Conservation (phyloP, 371 early-diverging fungal genomes). For the Mucor saturninus region DNA sequence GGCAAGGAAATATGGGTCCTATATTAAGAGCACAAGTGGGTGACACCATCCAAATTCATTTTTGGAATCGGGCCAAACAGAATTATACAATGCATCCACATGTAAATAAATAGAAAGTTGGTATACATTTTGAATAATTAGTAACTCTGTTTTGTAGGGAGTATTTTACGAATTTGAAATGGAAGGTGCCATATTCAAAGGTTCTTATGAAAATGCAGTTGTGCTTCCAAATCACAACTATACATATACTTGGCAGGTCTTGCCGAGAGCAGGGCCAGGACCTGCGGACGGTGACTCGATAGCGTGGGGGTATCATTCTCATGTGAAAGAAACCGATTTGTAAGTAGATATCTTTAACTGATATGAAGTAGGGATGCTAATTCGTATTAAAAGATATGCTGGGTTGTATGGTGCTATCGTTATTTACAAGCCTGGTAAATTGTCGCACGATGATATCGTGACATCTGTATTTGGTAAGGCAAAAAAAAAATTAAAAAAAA, state of each 20-base stretch:
- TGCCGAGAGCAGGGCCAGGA: conserved; percentile 52
- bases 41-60: conserved; percentile 47
- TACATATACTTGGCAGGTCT: conserved; percentile 52
- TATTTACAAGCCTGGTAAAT: conserved; percentile 44
- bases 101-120: conserved; percentile 22
- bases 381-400: conserved; percentile 30
- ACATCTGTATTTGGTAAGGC: conserved; percentile 43
- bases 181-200: conserved; percentile 57
- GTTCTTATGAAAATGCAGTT: conserved; percentile 28
- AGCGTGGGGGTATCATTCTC: conserved; percentile 61
- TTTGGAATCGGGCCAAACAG: conserved; percentile 47
- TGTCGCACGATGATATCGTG: conserved; percentile 40
- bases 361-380: not conserved
- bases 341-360: conserved; percentile 11
- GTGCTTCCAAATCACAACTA: conserved; percentile 44
- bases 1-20: conserved; percentile 60
- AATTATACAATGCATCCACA: conserved; percentile 58
- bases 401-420: conserved; percentile 56
- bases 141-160: conserved; percentile 28
- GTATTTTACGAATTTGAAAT: conserved; percentile 54
- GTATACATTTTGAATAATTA: too few species aligned
- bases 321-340: conserved; percentile 49
- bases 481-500: not conserved
- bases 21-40: conserved; percentile 56
- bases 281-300: conserved; percentile 47